These are phyloP conservation scores for Suillus variegatus DNA, from an alignment of 768 basidiomycete species.

Conservation along the genomic window DNA sequence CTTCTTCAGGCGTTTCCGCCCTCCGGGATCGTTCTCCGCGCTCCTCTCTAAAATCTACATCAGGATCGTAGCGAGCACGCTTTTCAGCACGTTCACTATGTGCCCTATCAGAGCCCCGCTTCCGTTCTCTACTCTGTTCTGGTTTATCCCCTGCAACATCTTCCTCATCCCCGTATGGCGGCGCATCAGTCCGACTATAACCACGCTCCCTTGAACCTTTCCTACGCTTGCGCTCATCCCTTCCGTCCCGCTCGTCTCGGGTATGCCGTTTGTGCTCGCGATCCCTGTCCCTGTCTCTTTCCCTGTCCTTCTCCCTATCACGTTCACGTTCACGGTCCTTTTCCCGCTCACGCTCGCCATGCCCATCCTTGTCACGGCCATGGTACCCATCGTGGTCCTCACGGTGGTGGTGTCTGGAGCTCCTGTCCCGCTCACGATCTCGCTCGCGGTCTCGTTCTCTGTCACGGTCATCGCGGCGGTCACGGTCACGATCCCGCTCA, in stretches of 20 bases:
- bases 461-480: slow-evolving; percentile 36
- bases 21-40: slow-evolving; percentile 41
- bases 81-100: slow-evolving; percentile 65
- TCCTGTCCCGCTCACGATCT: slow-evolving; percentile 32
- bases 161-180: slow-evolving; percentile 40
- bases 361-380: slow-evolving; percentile 25
- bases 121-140: slow-evolving; percentile 48
- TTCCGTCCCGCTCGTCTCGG: slow-evolving; percentile 57
- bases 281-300: slow-evolving; percentile 40
- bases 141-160: slow-evolving; percentile 40
- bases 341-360: slow-evolving; percentile 40
- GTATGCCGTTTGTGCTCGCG: slow-evolving; percentile 47
- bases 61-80: slow-evolving; percentile 56
- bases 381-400: slow-evolving; percentile 12
- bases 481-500: slow-evolving; percentile 50
- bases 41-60: slow-evolving; percentile 46
- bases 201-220: slow-evolving; percentile 42
- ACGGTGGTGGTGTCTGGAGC: slow-evolving; percentile 31
- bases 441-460: slow-evolving; percentile 30
- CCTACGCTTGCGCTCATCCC: slow-evolving; percentile 45
- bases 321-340: slow-evolving; percentile 42
- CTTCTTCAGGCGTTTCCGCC: slow-evolving; percentile 85
- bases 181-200: slow-evolving; percentile 45
- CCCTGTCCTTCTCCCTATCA: slow-evolving; percentile 35
- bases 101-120: slow-evolving; percentile 43